Percentiles rank a stretch among this genome's conserved stretches.
Conservation (phyloP, 805 yeast genomes). For the Candida mattraensis region DNA sequence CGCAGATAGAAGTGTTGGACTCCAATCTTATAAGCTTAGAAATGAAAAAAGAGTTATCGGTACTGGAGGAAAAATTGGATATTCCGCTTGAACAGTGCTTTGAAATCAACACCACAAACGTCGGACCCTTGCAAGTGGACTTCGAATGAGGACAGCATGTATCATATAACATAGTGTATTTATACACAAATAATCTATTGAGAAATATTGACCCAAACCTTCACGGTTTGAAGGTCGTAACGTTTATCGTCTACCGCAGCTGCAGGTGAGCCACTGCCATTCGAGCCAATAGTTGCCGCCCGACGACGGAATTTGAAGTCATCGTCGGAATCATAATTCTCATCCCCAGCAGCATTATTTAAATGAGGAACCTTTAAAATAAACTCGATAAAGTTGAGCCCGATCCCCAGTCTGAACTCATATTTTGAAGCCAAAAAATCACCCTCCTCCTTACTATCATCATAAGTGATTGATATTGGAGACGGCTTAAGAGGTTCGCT, state of each 20-base stretch:
- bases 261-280: constrained; percentile 1
- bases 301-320: constrained; percentile 17
- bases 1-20: constrained; percentile 20
- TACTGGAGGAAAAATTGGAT: constrained; percentile 11
- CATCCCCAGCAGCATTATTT: constrained; percentile 1
- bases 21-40: constrained; percentile 7
- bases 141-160: constrained; percentile 5
- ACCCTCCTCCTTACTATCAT: constrained; percentile 21
- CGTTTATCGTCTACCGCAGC: constrained; percentile 10
- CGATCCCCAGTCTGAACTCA: constrained; percentile 47
- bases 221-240: constrained; percentile 34
- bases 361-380: constrained; percentile 29
- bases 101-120: constrained; percentile 8
- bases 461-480: constrained; percentile 41
- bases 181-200: constrained; percentile 14
- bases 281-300: constrained; percentile 5
- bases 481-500: constrained; percentile 45
- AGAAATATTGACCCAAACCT: constrained; percentile 42
- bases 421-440: constrained; percentile 37
- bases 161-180: background rate
- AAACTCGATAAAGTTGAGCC: constrained; percentile 46
- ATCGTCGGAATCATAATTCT: constrained; percentile 7
- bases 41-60: constrained; percentile 14
- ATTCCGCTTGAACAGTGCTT: constrained; percentile 7
- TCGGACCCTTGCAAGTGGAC: constrained; percentile 17